A percentile compares a stretch with the other conserved stretches of the same genome.
Conservation (phyloP, 2,329 filamentous ascomycete species). For the Malbranchea cinnamomea region DNA sequence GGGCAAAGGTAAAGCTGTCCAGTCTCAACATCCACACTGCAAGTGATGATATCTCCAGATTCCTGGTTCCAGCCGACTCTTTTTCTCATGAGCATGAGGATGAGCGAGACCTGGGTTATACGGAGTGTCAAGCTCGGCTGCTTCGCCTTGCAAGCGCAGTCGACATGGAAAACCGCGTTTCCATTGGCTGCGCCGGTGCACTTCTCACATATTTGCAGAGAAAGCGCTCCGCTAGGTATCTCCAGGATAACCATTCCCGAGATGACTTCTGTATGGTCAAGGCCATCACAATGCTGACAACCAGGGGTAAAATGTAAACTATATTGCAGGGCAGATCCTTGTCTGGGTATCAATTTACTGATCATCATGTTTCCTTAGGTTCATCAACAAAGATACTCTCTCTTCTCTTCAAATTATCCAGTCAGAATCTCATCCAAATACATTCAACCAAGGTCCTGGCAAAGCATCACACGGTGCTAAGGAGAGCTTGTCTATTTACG, state of each 20-base stretch:
- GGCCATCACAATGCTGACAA: constrained; percentile 58
- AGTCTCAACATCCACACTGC: constrained; percentile 40
- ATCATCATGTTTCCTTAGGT: constrained; percentile 40
- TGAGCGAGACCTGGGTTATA: constrained; percentile 29
- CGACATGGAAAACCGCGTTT: constrained; percentile 57
- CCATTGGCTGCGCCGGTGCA: constrained; percentile 78
- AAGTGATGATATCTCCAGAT: constrained; percentile 34
- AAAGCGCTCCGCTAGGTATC: constrained; percentile 45
- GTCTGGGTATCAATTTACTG: neutral
- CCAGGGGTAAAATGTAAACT: constrained; percentile 50
- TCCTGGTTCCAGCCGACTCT: constrained; percentile 48
- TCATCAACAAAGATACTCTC: constrained; percentile 68
- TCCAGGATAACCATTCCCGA: constrained; percentile 43
- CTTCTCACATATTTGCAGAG: constrained; percentile 66
- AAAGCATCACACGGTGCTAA: constrained; percentile 50
- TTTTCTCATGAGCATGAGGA: constrained; percentile 29
- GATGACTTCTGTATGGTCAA: constrained; percentile 44
- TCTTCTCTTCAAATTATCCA: constrained; percentile 72
- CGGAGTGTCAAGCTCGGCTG: constrained; percentile 46
- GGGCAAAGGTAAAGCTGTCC: constrained; percentile 51
- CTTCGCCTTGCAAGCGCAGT: constrained; percentile 56
- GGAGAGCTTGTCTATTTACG: constrained; percentile 71
- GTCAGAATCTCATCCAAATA: constrained; percentile 68
- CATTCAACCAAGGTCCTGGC: constrained; percentile 56
- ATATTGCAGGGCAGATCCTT: constrained; percentile 12